Conservation (phyloP, 2,329 filamentous ascomycete species). For the Lojkania enalia region DNA sequence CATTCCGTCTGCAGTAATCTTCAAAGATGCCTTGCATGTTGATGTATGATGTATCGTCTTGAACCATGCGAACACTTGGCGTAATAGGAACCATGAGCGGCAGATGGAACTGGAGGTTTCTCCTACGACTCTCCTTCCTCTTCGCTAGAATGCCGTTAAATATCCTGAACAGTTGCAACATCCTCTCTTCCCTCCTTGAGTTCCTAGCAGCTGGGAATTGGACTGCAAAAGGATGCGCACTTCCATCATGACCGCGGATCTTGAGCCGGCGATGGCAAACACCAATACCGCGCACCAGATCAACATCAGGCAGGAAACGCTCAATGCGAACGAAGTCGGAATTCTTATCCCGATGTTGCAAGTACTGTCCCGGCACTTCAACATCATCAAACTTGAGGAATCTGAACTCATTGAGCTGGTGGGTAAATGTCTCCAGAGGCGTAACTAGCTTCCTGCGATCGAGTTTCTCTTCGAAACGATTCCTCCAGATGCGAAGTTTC, state of each 20-base stretch:
- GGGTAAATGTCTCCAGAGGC: constrained; percentile 82
- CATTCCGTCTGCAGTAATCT: constrained; percentile 86
- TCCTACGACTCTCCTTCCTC: constrained; percentile 90
- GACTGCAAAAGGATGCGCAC: constrained; percentile 93
- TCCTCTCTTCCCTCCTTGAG: constrained; percentile 90
- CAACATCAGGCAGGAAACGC: constrained; percentile 91
- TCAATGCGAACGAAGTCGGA: constrained; percentile 98
- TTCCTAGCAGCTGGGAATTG: constrained; percentile 93
- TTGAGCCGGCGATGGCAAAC: constrained; percentile 90
- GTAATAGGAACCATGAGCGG: constrained; percentile 95
- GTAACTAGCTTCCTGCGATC: constrained; percentile 76
- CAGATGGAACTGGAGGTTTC: constrained; percentile 94
- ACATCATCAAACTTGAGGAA: constrained; percentile 99
- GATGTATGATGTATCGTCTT: constrained; percentile 93
- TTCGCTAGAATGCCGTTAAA: constrained; percentile 91
- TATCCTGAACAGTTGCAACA: constrained; percentile 93
- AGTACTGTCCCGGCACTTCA: constrained; percentile 94
- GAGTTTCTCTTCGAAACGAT: constrained; percentile 97
- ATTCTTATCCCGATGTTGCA: constrained; percentile 98
- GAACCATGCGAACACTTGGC: constrained; percentile 90
- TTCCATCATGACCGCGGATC: constrained; percentile 96
- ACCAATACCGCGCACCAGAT: constrained; percentile 86
- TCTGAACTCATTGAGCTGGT: constrained; percentile 91
- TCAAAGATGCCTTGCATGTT: constrained; percentile 95
- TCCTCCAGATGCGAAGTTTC: constrained; percentile 91